phyloP scores from a whole-genome alignment of 2,329 filamentous ascomycete species.

The Simplicillium sp. region DNA sequence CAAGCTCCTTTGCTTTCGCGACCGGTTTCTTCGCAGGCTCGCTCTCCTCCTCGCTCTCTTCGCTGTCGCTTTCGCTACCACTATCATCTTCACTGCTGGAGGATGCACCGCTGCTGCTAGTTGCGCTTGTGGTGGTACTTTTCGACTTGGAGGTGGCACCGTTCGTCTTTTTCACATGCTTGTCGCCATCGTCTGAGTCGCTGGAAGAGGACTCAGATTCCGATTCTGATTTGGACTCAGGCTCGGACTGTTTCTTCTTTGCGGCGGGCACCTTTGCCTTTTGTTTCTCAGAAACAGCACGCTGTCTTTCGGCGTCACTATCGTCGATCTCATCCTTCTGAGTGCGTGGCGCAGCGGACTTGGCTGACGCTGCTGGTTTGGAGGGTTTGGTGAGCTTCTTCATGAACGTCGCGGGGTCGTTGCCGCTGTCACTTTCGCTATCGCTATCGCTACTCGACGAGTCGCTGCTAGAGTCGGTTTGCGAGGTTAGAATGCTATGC shows the following conservation, averaged over 20 bases:
- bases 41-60: slow-evolving; percentile 18
- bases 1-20: slow-evolving; percentile 6
- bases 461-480: slow-evolving; percentile 18
- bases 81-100: slow-evolving; percentile 17
- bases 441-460: slow-evolving; percentile 21
- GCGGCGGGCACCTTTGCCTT: slow-evolving; percentile 14
- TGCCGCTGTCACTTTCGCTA: slow-evolving; percentile 18
- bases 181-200: slow-evolving; percentile 11
- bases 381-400: slow-evolving; percentile 17
- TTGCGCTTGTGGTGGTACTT: slow-evolving; percentile 4
- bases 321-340: slow-evolving; percentile 30
- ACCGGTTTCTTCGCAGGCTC: slow-evolving; percentile 10
- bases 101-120: slow-evolving; percentile 7
- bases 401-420: slow-evolving; percentile 15
- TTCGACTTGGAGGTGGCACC: slow-evolving; percentile 13
- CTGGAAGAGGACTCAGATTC: slow-evolving; percentile 4
- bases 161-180: slow-evolving; percentile 15
- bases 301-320: slow-evolving; percentile 28
- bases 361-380: slow-evolving; percentile 1
- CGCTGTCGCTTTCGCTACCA: slow-evolving; percentile 11
- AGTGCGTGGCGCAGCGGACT: slow-evolving; percentile 15
- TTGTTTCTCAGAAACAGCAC: slow-evolving; percentile 13
- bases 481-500: slow-evolving; percentile 20
- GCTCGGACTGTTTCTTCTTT: slow-evolving; percentile 7
- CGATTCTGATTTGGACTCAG: too few species aligned